Evolutionary conservation across 2,329 filamentous ascomycete genomes (phyloP).

Genomic region (Verticillium albo-atrum): DNA sequence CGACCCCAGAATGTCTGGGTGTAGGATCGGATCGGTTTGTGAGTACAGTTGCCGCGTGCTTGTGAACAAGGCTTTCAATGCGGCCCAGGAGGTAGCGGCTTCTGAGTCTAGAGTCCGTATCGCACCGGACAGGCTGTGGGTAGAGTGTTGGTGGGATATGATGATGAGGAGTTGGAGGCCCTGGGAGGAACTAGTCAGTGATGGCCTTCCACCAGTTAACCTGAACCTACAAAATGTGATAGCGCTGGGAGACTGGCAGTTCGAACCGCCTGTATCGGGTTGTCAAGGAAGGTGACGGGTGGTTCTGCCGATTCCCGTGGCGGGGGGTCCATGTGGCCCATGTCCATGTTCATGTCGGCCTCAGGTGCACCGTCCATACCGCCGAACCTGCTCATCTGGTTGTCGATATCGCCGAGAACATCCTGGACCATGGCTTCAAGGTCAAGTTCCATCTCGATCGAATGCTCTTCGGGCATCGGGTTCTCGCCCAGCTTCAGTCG

Average conservation of each 20-base stretch:
- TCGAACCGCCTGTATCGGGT: conserved; percentile 32
- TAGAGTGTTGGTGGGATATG: conserved; percentile 26
- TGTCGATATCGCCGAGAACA: conserved; percentile 22
- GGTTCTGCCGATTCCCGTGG: conserved; percentile 16
- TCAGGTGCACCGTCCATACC: conserved; percentile 20
- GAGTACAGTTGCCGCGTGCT: conserved; percentile 27
- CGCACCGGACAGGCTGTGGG: conserved; percentile 28
- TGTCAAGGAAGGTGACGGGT: conserved; percentile 25
- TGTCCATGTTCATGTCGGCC: background rate
- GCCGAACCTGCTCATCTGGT: conserved; percentile 10
- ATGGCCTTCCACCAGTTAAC: background rate
- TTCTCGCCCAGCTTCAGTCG: conserved; percentile 11
- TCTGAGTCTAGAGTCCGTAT: conserved; percentile 27
- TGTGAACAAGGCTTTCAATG: conserved; percentile 26
- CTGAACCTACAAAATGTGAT: conserved; percentile 32
- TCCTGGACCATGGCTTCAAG: conserved; percentile 13
- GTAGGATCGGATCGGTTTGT: conserved; percentile 24
- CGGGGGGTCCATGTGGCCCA: conserved; percentile 7
- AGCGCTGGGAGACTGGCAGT: conserved; percentile 32
- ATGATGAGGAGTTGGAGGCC: conserved; percentile 33
- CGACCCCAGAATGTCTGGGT: conserved; percentile 27
- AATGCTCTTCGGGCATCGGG: conserved; percentile 22
- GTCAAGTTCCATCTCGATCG: conserved; percentile 17
- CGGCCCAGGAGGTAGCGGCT: conserved; percentile 24
- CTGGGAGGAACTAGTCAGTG: conserved; percentile 14